Evolutionary conservation across 768 basidiomycete species (phyloP).

Genomic region (Mycena vulgaris): DNA sequence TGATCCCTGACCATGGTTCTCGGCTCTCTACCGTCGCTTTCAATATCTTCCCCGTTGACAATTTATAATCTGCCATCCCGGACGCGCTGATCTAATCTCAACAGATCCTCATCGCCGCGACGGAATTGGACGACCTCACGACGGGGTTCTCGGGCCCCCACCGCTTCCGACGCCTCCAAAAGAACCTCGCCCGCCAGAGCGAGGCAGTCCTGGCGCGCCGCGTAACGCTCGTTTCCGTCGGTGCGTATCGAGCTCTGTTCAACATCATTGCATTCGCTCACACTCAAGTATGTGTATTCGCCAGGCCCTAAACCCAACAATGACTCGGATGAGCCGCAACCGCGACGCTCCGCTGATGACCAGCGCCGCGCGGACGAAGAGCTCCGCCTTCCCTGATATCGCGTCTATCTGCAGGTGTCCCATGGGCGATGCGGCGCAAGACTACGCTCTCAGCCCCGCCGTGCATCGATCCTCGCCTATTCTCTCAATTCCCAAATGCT

Average conservation of each 20-base stretch:
- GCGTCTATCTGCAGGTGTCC: too few species aligned
- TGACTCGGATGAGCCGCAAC: not conserved
- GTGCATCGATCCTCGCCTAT: too few species aligned
- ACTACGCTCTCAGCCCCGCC: too few species aligned
- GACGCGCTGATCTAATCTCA: not conserved
- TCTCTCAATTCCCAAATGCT: too few species aligned
- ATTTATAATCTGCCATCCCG: not conserved
- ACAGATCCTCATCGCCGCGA: constrained; percentile 23
- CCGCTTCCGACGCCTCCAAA: not conserved
- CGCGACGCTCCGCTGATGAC: not conserved
- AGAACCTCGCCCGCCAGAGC: constrained; percentile 1
- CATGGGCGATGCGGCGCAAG: too few species aligned
- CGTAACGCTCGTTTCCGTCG: not conserved
- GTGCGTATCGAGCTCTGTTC: not conserved
- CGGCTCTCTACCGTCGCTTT: too few species aligned
- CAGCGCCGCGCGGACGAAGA: not conserved
- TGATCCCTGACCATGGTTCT: too few species aligned
- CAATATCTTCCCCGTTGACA: not conserved
- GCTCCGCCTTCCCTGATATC: not conserved
- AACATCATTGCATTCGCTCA: not conserved
- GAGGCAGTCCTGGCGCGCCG: not conserved
- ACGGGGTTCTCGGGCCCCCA: constrained; percentile 18
- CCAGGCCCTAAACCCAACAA: not conserved
- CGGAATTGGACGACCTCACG: constrained; percentile 17
- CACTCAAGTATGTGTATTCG: too few species aligned